Conservation (phyloP, 108 stramenopile species). For the Cyclostephanos invisitatus region DNA sequence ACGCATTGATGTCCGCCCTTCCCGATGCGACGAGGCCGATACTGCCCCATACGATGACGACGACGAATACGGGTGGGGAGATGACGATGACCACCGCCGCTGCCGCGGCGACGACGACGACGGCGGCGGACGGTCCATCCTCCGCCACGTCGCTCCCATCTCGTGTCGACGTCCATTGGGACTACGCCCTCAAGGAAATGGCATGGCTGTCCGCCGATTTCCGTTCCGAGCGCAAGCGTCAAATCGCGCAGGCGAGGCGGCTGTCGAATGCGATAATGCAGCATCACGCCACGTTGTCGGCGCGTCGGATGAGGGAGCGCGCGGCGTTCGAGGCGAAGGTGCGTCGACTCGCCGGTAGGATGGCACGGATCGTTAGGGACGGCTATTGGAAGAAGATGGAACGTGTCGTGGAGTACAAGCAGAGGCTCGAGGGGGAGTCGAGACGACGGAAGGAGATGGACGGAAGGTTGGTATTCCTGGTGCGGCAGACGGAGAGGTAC, state of each 20-base stretch:
- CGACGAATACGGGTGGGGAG: not conserved
- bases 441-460: constrained; percentile 82
- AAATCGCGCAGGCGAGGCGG: constrained; percentile 60
- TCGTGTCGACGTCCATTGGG: constrained; percentile 77
- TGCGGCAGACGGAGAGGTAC: constrained; percentile 85
- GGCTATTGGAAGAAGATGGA: constrained; percentile 82
- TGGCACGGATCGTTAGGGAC: constrained; percentile 45
- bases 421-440: constrained; percentile 65
- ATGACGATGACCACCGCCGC: not conserved
- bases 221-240: constrained; percentile 79
- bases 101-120: not conserved
- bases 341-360: constrained; percentile 48
- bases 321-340: constrained; percentile 60
- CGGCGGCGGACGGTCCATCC: no score
- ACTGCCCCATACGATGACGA: not conserved
- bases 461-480: constrained; percentile 74
- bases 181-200: constrained; percentile 79
- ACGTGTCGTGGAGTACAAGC: constrained; percentile 80
- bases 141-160: constrained; percentile 20
- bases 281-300: constrained; percentile 51
- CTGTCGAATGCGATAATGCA: constrained; percentile 50
- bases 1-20: not conserved
- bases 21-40: not conserved
- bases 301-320: constrained; percentile 45
- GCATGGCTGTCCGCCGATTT: constrained; percentile 79